These are phyloP conservation scores for Aleurites moluccanus DNA, from an alignment of 441 rosid genomes.

Conservation along the genomic window DNA sequence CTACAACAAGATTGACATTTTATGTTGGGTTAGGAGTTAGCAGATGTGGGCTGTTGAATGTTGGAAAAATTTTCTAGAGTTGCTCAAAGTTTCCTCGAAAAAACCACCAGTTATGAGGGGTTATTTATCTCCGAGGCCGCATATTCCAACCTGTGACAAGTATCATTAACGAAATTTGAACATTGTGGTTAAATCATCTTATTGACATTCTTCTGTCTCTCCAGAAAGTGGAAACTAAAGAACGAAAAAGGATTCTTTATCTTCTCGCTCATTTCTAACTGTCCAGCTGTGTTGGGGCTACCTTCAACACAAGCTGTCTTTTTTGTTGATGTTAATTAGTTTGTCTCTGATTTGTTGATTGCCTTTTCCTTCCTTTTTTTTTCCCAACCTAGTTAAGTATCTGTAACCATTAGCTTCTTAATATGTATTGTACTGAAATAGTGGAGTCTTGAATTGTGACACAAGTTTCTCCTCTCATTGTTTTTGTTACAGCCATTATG, in stretches of 20 bases:
- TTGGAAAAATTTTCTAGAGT: neutral
- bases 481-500: constrained; percentile 69
- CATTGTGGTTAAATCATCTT: neutral
- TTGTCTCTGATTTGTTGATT: neutral
- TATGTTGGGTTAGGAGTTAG: neutral
- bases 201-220: constrained; percentile 3
- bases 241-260: neutral
- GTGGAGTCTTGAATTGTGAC: neutral
- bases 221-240: neutral
- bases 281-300: neutral
- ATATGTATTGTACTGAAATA: no score
- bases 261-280: neutral
- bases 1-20: neutral
- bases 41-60: neutral
- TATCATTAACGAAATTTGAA: neutral
- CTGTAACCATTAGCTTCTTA: neutral
- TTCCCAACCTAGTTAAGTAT: neutral
- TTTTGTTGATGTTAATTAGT: neutral
- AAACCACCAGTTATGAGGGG: neutral
- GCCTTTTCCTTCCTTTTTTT: neutral
- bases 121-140: neutral
- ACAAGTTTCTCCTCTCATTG: constrained; percentile 1
- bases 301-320: neutral
- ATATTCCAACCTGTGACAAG: neutral
- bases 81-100: constrained; percentile 1